Evolutionary conservation across 75 land plant species (phyloP), one percentile per base, ranked within the genome.

Genomic region (Azolla pinnata): DNA sequence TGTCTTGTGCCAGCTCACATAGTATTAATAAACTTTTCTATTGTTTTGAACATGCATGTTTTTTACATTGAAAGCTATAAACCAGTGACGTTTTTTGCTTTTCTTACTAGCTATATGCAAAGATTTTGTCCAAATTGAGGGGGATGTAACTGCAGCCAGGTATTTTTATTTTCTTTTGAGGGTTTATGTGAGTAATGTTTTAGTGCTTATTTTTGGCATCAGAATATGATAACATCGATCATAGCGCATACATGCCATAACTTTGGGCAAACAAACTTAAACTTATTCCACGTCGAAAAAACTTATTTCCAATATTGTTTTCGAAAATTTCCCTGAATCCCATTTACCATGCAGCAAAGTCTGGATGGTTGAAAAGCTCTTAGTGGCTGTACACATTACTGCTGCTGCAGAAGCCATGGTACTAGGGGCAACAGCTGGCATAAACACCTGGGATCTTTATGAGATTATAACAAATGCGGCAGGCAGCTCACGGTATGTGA

Each of bases 391-490:
- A 58, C 97, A 95, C 67, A 67, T 95, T 62, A 78, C 83, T 51
- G 73, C 86, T 44, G 67, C 99, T 14, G 68, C 81, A 9, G 97
- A 95, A 65, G 96, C 99, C n/a, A 71, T 95, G 72, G 79, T 72
- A 59, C 75, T 95, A 53, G 99, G 97, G 40, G 73, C 72, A 17
- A 56, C 67, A 31, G 97, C 85, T 56, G 97, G 97, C 56, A 64
- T 95, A 57, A 79, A 95, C 73, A 78, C 83, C 32, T 63, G 59
- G 56, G 76, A 81, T 40, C 59, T 95, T 47, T 83, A 90, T 69
- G 83, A 90, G 34, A 86, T 95, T 40, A 83, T 95, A 48, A 86
- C 91, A 0, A 83, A 90, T 76, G 96, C 99, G 60, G 96, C 97
- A 54, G 99, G 99, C 70, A 86, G 67, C 63, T 95, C 99, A 57